Evolutionary conservation across 768 basidiomycete species (phyloP), one percentile per base, ranked within the genome.

Genomic region (Pleurotus sapidus): DNA sequence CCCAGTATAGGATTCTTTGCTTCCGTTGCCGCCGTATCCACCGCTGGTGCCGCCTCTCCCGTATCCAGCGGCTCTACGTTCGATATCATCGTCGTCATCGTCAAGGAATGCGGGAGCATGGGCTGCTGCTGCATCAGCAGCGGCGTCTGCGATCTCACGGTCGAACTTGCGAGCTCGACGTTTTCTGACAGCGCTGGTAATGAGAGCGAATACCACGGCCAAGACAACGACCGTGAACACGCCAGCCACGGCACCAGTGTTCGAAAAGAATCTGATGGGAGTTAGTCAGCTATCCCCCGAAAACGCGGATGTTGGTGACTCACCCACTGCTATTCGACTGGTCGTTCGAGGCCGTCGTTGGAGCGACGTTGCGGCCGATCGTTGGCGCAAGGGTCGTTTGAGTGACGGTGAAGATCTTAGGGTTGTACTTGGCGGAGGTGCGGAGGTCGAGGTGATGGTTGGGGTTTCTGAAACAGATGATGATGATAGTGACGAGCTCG

Each of bases 201-300:
- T 59, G 25, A 83, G 59, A 5, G 73, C 74, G 59, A 91, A 65
- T 64, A 81, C 11, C 62, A 88, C 55, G 7, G 72, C 82, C 47
- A 83, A 60, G 17, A 65, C 82, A 15, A 86, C 87, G 46, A 84
- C 86, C 18, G 83, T 72, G 72, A 91, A 91, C 0, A 84, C 83
- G 11, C 85, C 89, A 1, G 86, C 86, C 1, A 91, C 84, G 0
- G 88, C 89, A 18, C 82, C 86, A 17, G 70, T 89, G 72, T 92
- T 91, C 47, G 76, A 60, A 67, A 91, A 86, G 74, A 91, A 91
- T 45, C 88, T 87, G 58, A 2, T 43, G 25, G 43, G 48, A 43
- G 49, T 56, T 27, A 47, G 54, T n/a, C 34, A 14, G 17, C 37
- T 7, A 37, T 37, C n/a, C 9, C 12, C 30, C 43, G 34, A 18